Base-by-base conservation (phyloP, 1,284 basidiomycete genomes). In the Microbotryum intermedium region DNA sequence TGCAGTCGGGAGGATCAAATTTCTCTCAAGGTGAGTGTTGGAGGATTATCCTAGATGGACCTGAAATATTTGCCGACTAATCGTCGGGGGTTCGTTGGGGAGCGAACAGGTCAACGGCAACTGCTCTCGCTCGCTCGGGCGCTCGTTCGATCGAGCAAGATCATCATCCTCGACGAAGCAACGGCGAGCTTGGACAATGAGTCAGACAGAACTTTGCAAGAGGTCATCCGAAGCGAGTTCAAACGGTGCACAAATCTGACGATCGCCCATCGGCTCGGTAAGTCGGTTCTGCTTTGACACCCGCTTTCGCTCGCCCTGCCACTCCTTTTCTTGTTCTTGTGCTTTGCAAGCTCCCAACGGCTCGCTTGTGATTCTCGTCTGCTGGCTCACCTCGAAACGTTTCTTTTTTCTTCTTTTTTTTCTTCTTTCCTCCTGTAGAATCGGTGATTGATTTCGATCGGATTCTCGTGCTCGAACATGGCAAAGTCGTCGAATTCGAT, bases 81-180 rank as follows among this genome's bases (percentile, higher is more conserved):
- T 8, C n/a, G n/a, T n/a, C n/a, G n/a, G n/a, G n/a, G n/a, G 34
- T 16, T 16, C 13, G 18, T 74, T 39, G 34, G 13, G 16, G n/a
- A n/a, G 11, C 34, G 13, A 5, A 65, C 72, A 20, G 72, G 73
- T 42, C 74, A 75, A 55, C 65, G 74, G 18, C 74, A 73, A 45
- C 70, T 75, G 16, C 68, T 75, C 11, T 73, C 72, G 5, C 68
- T 75, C 0, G 74, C 74, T 10, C 50, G 74, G 20, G 74, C 74
- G 4, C 57, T 75, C 21, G 73, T 75, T 6, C 67, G 66, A 11
- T 44, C 50, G 29, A 53, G 50, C 21, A 53, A 50, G 29, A 46
- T 68, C 43, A 30, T 68, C 34, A 63, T 65, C 25, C 78, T 23
- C 50, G 45, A 34, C 45, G 21, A 45, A n/a, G 60, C 62, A 54